These are phyloP conservation scores for Pelargonium nanum DNA, from an alignment of 345 rosid species.

Conservation along the genomic window DNA sequence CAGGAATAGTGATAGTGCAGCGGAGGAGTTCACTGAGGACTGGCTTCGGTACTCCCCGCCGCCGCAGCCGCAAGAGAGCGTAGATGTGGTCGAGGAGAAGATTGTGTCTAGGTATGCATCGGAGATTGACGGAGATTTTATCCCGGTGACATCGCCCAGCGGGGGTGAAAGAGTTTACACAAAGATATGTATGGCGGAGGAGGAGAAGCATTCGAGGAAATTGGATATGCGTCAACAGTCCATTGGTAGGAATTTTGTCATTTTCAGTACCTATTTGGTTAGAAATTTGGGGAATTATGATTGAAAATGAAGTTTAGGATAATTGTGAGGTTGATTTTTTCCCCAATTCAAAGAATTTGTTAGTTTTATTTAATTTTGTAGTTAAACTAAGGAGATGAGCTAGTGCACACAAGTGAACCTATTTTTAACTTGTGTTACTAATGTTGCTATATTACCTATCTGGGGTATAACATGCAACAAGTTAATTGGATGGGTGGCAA, in stretches of 20 bases:
- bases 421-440: no score
- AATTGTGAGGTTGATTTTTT: neutral
- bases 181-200: slow-evolving; percentile 41
- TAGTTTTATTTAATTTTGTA: no score
- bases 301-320: neutral
- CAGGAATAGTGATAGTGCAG: slow-evolving; percentile 19
- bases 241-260: slow-evolving; percentile 27
- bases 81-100: slow-evolving; percentile 32
- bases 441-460: no score
- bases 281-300: slow-evolving; percentile 1
- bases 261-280: neutral
- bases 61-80: slow-evolving; percentile 16
- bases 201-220: slow-evolving; percentile 31
- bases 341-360: no score
- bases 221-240: slow-evolving; percentile 32
- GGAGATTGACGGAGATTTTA: slow-evolving; percentile 67
- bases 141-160: slow-evolving; percentile 73
- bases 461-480: no score
- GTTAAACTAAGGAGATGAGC: no score
- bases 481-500: no score
- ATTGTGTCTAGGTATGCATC: slow-evolving; percentile 55
- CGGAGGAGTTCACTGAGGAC: slow-evolving; percentile 34
- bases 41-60: slow-evolving; percentile 54
- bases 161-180: slow-evolving; percentile 90
- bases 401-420: no score